Percentiles rank a stretch among this genome's conserved stretches.
Conservation (phyloP, 805 yeast genomes). For the Ogataea thermomethanolica region DNA sequence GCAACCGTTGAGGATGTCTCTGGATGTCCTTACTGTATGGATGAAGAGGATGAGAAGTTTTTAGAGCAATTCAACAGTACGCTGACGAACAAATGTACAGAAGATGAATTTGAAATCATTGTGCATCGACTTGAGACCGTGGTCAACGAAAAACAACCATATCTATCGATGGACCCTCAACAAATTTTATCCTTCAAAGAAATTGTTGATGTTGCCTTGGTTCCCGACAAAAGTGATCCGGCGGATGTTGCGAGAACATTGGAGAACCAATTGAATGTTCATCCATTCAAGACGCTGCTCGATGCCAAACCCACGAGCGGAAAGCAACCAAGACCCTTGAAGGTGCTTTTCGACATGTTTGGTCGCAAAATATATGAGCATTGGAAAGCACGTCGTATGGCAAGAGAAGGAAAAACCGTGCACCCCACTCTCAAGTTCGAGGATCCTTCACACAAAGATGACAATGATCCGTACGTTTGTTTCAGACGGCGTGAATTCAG, state of each 20-base stretch:
- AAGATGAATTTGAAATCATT: constrained; percentile 81
- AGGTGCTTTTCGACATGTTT: constrained; percentile 48
- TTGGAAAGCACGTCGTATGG: constrained; percentile 75
- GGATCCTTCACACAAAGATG: constrained; percentile 78
- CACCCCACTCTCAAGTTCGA: constrained; percentile 79
- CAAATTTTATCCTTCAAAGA: constrained; percentile 72
- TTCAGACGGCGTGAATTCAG: constrained; percentile 94
- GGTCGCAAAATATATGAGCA: constrained; percentile 73
- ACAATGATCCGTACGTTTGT: constrained; percentile 90
- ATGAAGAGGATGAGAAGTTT: constrained; percentile 79
- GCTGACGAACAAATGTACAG: constrained; percentile 49
- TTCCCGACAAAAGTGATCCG: constrained; percentile 46
- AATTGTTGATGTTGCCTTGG: constrained; percentile 48
- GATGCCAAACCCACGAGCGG: constrained; percentile 44
- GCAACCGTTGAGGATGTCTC: constrained; percentile 95
- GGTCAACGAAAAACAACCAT: constrained; percentile 82
- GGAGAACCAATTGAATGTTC: constrained; percentile 51
- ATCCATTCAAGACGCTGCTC: constrained; percentile 57
- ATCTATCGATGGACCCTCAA: constrained; percentile 76
- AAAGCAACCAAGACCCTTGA: constrained; percentile 41
- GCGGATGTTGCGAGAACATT: constrained; percentile 55
- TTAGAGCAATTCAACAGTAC: constrained; percentile 41
- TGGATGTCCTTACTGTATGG: constrained; percentile 85
- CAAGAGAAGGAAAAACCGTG: constrained; percentile 63
- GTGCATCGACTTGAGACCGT: constrained; percentile 71